Conservation (phyloP, 2,329 filamentous ascomycete genomes). For the Neurospora sp. region DNA sequence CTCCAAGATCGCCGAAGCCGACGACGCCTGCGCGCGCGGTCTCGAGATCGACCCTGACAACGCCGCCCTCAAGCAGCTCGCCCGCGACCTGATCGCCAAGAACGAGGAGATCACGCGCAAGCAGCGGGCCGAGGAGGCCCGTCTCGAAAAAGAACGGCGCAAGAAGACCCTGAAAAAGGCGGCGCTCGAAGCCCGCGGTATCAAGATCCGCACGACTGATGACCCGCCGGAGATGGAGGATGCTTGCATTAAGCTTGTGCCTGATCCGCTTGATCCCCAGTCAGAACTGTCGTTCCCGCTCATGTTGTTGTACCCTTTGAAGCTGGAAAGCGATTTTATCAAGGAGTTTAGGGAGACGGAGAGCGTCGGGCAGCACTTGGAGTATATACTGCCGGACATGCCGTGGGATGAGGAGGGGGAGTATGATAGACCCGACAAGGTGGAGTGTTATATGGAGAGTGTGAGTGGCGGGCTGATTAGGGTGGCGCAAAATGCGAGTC, state of each 20-base stretch:
- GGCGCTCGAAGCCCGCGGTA: conserved; percentile 59
- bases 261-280: conserved; percentile 59
- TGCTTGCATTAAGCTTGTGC: conserved; percentile 57
- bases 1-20: conserved; percentile 68
- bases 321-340: conserved; percentile 80
- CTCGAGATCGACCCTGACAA: conserved; percentile 64
- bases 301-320: conserved; percentile 46
- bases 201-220: conserved; percentile 55
- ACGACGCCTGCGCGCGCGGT: conserved; percentile 66
- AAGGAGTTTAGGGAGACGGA: conserved; percentile 77
- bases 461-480: conserved; percentile 70
- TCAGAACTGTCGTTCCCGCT: too few species aligned
- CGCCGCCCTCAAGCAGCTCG: conserved; percentile 50
- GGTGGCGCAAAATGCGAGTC: conserved; percentile 71
- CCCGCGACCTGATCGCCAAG: conserved; percentile 52
- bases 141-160: conserved; percentile 41
- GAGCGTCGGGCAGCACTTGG: conserved; percentile 64
- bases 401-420: conserved; percentile 69
- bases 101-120: conserved; percentile 44
- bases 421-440: conserved; percentile 49
- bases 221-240: conserved; percentile 83
- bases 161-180: conserved; percentile 53
- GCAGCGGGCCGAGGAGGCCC: conserved; percentile 44
- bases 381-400: conserved; percentile 68
- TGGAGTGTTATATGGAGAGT: conserved; percentile 90